Base-by-base conservation (phyloP, 352 stramenopile species). In the Phytophthora parvispora region DNA sequence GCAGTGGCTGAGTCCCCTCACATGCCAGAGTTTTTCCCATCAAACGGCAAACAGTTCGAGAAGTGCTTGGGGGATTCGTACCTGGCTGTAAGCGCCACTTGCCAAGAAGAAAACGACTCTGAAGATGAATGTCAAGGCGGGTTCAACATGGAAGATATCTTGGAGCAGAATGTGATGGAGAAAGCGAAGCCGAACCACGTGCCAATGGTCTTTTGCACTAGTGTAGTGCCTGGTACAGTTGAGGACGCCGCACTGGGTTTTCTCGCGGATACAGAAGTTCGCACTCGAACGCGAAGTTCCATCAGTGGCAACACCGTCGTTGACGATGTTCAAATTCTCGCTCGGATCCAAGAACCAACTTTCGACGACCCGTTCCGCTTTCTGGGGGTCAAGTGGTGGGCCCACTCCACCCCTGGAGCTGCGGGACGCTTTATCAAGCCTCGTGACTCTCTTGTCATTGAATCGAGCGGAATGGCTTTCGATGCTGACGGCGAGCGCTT, bases 331-430 rank as follows among this genome's bases (percentile, higher is more conserved):
- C 47, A 53, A 9, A 69, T 85, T 57, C 57, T 83, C 31, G 43
- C 74, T 32, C 65, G 52, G 29, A 72, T 83, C 28, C 67, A 83
- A 54, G 42, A 48, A 7, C 77, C 77, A 18, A 77, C 57, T 0
- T 57, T 64, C 20, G 74, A 80, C 20, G 74, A 85, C 28, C 77
- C 77, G 34, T 85, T 83, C 57, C 77, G 68, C 9, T 85, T 77
- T 40, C 42, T 85, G 12, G 77, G 71, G n/a, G 60, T 85, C 60
- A 85, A 83, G 42, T 83, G 74, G 77, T 60, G 74, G 31, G 73
- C 31, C 42, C 74, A 50, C 40, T 78, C n/a, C 59, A 53, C 60
- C 28, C 56, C 52, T 50, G 58, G 60, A 22, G 52, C 54, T 59
- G 67, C 71, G 25, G 60, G 38, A 12, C 18, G 55, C 29, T 76